Percentiles rank a stretch among this genome's conserved stretches.
Evolutionary conservation across 257 asterid genomes (phyloP).

Genomic region (Penstemon newberryi): DNA sequence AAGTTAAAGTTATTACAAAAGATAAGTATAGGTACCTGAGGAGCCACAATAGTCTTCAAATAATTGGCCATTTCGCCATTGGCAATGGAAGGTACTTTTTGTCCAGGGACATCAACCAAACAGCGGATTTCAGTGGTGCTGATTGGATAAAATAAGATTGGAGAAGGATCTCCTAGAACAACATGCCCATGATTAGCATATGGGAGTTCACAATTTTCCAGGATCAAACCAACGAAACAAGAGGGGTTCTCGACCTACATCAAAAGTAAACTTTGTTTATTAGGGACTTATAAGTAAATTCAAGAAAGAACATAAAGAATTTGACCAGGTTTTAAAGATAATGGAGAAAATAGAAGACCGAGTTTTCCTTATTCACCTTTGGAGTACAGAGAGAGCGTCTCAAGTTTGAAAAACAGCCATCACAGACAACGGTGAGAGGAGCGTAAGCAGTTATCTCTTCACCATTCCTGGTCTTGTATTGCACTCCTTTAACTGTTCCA

Average conservation of each 20-base stretch:
- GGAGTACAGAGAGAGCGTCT: conserved; percentile 78
- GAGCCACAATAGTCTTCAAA: conserved; percentile 56
- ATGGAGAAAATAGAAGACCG: not conserved
- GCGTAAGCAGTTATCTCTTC: conserved; percentile 52
- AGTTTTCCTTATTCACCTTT: conserved; percentile 39
- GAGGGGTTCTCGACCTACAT: conserved; percentile 59
- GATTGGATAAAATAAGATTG: conserved; percentile 56
- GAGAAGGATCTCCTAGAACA: conserved; percentile 59
- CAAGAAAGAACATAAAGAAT: too few species aligned
- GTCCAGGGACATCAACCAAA: conserved; percentile 62
- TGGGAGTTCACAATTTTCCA: conserved; percentile 60
- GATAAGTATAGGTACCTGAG: conserved; percentile 45
- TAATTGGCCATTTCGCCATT: conserved; percentile 62
- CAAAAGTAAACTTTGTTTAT: conserved; percentile 9
- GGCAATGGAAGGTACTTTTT: conserved; percentile 62
- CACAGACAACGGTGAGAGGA: conserved; percentile 83
- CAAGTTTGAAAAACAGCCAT: conserved; percentile 84
- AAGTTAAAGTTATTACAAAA: not conserved
- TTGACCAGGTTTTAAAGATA: not conserved
- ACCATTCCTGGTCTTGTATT: conserved; percentile 69
- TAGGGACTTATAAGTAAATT: not conserved
- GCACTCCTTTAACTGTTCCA: conserved; percentile 69
- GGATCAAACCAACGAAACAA: conserved; percentile 50
- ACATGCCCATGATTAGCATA: conserved; percentile 58
- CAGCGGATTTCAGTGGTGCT: conserved; percentile 69